Evolutionary conservation across 139 green algal species (phyloP).

Genomic region (Spirogloea muscicola): DNA sequence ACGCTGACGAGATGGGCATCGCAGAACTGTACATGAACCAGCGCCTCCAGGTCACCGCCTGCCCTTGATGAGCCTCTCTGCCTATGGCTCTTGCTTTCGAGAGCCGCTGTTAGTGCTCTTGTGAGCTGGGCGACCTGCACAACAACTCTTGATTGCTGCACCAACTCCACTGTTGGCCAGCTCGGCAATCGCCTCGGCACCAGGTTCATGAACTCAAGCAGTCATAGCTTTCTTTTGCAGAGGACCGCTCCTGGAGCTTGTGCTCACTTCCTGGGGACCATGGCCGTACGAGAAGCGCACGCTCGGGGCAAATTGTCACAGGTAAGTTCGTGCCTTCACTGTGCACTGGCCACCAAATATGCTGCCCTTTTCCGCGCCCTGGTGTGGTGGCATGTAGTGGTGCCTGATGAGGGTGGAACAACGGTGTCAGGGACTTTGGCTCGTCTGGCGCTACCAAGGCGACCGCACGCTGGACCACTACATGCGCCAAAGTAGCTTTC

Average conservation of each 20-base stretch:
- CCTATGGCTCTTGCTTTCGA: neutral
- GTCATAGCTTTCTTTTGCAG: too few species aligned
- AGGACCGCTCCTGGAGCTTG: neutral
- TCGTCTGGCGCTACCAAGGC: slow-evolving; percentile 33
- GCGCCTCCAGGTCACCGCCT: neutral
- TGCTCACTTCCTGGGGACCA: slow-evolving; percentile 11
- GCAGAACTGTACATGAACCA: slow-evolving; percentile 36
- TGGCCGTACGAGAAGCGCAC: neutral
- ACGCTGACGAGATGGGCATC: slow-evolving; percentile 21
- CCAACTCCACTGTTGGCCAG: too few species aligned
- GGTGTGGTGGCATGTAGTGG: too few species aligned
- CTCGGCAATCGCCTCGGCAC: too few species aligned
- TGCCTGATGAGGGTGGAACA: neutral
- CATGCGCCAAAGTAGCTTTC: slow-evolving; percentile 19
- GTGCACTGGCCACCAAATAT: too few species aligned
- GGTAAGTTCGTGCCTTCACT: too few species aligned
- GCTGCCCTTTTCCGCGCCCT: neutral
- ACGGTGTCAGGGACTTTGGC: neutral
- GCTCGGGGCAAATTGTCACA: too few species aligned
- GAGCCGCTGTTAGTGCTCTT: neutral
- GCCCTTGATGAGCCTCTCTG: neutral
- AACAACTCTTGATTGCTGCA: too few species aligned
- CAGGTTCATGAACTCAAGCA: too few species aligned
- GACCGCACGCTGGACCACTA: slow-evolving; percentile 3
- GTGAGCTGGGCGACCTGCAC: neutral